Conservation (phyloP, 78 protist species). For the Dictyostelium discoideum region DNA sequence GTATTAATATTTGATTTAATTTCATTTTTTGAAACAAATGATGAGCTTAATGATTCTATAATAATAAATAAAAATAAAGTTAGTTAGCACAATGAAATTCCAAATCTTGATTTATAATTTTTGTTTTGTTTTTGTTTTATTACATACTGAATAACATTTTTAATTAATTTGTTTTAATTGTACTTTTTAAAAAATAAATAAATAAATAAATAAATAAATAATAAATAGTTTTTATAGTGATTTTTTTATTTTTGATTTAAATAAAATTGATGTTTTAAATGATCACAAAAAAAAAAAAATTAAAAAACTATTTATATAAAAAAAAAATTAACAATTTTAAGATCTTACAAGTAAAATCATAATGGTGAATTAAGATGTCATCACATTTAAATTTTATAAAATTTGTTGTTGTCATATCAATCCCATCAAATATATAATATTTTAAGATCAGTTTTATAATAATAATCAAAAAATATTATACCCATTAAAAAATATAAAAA, state of each 20-base stretch:
- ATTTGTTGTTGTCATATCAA: constrained; percentile 1
- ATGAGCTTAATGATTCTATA: constrained; percentile 3
- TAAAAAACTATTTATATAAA: neutral
- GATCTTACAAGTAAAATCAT: neutral
- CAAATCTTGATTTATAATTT: too few relatives aligned
- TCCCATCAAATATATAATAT: neutral
- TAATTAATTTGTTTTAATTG: too few relatives aligned
- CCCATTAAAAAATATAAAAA: neutral
- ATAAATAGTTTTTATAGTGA: neutral
- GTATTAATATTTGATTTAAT: neutral
- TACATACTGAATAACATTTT: constrained; percentile 9
- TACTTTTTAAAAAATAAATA: neutral
- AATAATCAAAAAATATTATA: neutral
- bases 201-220: neutral
- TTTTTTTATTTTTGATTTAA: neutral
- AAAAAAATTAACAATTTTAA: neutral
- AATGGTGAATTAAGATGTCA: neutral
- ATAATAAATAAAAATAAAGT: neutral
- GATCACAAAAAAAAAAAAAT: neutral
- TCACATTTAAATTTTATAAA: neutral
- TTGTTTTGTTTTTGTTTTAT: neutral
- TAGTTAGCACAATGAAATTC: neutral
- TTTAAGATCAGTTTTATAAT: neutral
- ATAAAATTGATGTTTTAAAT: neutral
- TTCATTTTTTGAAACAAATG: neutral